Evolutionary conservation across 768 basidiomycete genomes (phyloP).

Genomic region (Serpula lacrymans): DNA sequence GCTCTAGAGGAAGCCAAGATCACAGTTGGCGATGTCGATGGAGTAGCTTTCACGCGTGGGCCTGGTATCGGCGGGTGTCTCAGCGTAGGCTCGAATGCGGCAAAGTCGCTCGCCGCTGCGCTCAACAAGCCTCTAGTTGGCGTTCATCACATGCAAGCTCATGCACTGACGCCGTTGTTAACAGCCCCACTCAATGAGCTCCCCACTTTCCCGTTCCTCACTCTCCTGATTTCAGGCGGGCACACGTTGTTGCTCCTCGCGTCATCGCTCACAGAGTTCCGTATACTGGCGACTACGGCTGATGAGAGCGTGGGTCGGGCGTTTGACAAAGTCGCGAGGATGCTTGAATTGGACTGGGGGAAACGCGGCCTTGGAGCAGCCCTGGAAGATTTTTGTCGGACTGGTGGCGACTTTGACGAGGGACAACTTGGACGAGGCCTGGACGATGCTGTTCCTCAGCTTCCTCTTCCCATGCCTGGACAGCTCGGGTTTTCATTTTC

Average conservation of each 20-base stretch:
- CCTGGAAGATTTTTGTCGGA: constrained; percentile 65
- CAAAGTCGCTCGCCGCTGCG: constrained; percentile 81
- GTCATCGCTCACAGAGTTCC: constrained; percentile 51
- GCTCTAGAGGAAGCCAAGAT: constrained; percentile 69
- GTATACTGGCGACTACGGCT: constrained; percentile 66
- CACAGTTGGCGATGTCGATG: constrained; percentile 64
- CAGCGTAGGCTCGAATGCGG: constrained; percentile 73
- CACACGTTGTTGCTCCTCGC: constrained; percentile 88
- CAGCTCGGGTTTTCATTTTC: constrained; percentile 74
- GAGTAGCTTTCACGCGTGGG: constrained; percentile 88
- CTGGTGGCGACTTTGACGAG: constrained; percentile 12
- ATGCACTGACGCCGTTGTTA: constrained; percentile 78
- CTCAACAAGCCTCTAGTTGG: constrained; percentile 79
- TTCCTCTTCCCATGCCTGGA: constrained; percentile 49
- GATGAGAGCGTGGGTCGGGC: constrained; percentile 78
- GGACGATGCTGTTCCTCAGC: constrained; percentile 32
- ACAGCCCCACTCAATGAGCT: constrained; percentile 43
- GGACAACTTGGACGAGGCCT: too few species aligned
- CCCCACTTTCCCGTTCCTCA: constrained; percentile 81
- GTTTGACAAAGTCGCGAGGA: constrained; percentile 79
- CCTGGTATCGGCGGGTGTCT: constrained; percentile 85
- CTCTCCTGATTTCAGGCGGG: constrained; percentile 88
- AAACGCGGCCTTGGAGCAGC: constrained; percentile 72
- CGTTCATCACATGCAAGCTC: constrained; percentile 98
- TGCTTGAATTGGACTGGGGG: constrained; percentile 65